Percentiles rank a stretch among this genome's conserved stretches.
phyloP scores from a whole-genome alignment of 1,284 basidiomycete genomes.

The Sutorius eximius region DNA sequence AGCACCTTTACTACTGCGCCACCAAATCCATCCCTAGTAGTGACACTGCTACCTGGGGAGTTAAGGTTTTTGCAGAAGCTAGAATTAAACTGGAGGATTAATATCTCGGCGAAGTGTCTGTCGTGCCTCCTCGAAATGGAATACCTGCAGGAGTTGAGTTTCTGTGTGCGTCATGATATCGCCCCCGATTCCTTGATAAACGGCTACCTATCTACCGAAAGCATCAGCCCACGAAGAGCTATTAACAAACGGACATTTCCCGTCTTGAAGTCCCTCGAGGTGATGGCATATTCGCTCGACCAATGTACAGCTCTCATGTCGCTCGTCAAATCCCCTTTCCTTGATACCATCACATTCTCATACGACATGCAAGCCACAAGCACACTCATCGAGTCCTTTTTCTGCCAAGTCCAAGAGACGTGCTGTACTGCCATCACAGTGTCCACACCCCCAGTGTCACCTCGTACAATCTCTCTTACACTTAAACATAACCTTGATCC shows the following conservation, averaged over 20 bases:
- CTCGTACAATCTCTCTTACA: conserved; percentile 20
- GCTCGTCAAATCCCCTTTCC: conserved; percentile 23
- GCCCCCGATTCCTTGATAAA: conserved; percentile 15
- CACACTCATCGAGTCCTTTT: conserved; percentile 26
- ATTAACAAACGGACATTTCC: conserved; percentile 18
- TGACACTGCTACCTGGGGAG: conserved; percentile 20
- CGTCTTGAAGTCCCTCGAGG: conserved; percentile 23
- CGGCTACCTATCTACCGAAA: conserved; percentile 3
- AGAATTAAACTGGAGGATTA: conserved; percentile 24
- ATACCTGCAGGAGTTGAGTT: conserved; percentile 23
- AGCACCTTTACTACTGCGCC: conserved; percentile 26
- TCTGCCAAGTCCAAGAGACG: conserved; percentile 21
- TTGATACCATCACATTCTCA: conserved; percentile 24
- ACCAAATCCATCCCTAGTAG: conserved; percentile 11
- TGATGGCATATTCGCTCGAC: conserved; percentile 25
- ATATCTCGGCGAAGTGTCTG: conserved; percentile 28
- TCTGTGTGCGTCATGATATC: conserved; percentile 24
- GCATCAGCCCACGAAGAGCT: background rate
- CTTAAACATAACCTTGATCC: conserved; percentile 30
- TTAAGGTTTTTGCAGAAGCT: conserved; percentile 26
- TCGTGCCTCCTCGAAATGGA: conserved; percentile 21
- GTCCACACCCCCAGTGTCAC: background rate
- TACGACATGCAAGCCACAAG: conserved; percentile 32
- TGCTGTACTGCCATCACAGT: conserved; percentile 2
- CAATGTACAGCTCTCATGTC: conserved; percentile 30